Evolutionary conservation across 2,329 filamentous ascomycete genomes (phyloP).

Genomic region (Rutstroemia sp.): DNA sequence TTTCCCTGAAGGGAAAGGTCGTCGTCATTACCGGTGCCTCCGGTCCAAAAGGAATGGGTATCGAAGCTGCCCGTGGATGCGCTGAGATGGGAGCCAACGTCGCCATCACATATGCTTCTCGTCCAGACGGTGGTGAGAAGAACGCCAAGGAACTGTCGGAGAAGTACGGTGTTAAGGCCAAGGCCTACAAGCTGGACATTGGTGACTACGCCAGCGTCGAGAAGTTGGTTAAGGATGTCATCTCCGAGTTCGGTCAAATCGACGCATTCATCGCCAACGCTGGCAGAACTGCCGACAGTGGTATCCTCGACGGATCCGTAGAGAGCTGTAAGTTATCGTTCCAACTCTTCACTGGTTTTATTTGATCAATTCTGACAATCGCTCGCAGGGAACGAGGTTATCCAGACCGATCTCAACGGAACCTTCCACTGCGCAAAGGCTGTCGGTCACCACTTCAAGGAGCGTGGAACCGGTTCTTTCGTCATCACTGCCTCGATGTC

Average conservation of each 20-base stretch:
- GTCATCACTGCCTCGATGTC: conserved; percentile 60
- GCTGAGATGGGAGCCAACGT: conserved; percentile 58
- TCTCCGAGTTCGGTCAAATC: conserved; percentile 63
- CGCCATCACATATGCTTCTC: conserved; percentile 60
- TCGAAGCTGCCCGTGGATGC: conserved; percentile 57
- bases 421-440: conserved; percentile 62
- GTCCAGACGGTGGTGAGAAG: conserved; percentile 54
- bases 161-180: conserved; percentile 56
- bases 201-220: conserved; percentile 46
- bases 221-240: conserved; percentile 47
- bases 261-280: conserved; percentile 64
- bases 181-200: conserved; percentile 60
- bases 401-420: conserved; percentile 60
- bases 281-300: conserved; percentile 60
- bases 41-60: conserved; percentile 60
- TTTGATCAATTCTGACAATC: neutral
- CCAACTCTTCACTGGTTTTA: too few species aligned
- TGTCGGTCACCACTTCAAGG: conserved; percentile 59
- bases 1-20: conserved; percentile 54
- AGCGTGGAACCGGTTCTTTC: conserved; percentile 55
- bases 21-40: conserved; percentile 56
- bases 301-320: conserved; percentile 60
- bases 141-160: conserved; percentile 54
- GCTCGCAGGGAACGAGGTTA: conserved; percentile 42
- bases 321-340: conserved; percentile 43